Percentiles rank a stretch among this genome's conserved stretches.
Evolutionary conservation across 371 early-diverging fungal genomes (phyloP).

Genomic region (Cladochytrium tenue): DNA sequence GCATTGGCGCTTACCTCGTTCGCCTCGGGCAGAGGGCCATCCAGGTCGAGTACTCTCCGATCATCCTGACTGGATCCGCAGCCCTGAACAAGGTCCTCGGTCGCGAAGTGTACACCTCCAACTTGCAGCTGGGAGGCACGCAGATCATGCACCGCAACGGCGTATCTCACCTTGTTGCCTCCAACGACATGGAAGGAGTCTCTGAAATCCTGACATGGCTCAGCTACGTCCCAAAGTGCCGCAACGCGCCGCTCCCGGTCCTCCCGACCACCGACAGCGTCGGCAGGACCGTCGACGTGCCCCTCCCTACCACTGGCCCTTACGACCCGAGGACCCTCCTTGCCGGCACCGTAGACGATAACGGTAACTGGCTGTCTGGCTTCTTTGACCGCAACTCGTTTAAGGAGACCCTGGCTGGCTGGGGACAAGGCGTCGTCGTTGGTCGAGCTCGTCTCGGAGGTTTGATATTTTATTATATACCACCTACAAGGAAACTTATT

Average conservation of each 20-base stretch:
- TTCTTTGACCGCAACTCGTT: conserved; percentile 52
- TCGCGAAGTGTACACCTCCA: conserved; percentile 96
- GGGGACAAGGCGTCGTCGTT: conserved; percentile 87
- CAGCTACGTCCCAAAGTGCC: conserved; percentile 79
- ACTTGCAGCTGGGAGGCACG: conserved; percentile 97
- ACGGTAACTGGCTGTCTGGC: conserved; percentile 75
- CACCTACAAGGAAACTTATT: too few relatives aligned
- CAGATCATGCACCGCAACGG: conserved; percentile 99
- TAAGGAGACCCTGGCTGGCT: conserved; percentile 84
- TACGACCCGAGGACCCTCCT: conserved; percentile 92
- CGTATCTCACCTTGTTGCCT: conserved; percentile 92
- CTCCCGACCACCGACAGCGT: conserved; percentile 39
- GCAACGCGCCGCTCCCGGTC: conserved; percentile 55
- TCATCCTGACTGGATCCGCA: conserved; percentile 96
- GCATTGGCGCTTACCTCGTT: conserved; percentile 98
- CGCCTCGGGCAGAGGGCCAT: conserved; percentile 96
- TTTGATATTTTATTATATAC: too few relatives aligned
- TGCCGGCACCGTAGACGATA: conserved; percentile 73
- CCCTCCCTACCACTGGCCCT: conserved; percentile 46
- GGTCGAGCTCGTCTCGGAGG: conserved; percentile 96
- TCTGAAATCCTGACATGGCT: conserved; percentile 93
- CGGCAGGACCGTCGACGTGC: conserved; percentile 38
- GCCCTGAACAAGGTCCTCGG: conserved; percentile 98
- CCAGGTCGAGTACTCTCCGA: conserved; percentile 96
- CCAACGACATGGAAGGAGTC: conserved; percentile 92